Evolutionary conservation across 2,329 filamentous ascomycete genomes (phyloP), one percentile per base, ranked within the genome.

Genomic region (Fusarium odoratissimum): DNA sequence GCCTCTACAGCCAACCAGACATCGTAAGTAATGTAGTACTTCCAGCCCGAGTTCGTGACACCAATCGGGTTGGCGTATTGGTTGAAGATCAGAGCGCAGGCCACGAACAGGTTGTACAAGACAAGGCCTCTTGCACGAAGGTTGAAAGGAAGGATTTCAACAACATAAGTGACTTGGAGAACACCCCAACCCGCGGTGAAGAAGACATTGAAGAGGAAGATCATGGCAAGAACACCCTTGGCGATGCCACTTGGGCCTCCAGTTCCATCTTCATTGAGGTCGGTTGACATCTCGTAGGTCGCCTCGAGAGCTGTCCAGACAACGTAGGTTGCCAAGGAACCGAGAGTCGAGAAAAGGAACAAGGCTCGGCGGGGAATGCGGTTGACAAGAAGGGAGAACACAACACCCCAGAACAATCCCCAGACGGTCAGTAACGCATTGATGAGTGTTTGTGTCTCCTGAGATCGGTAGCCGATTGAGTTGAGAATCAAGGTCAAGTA

Each of bases 171-270:
- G 6, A 67, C 64, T 3, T 67, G 62, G 9, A 67, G 33, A 7
- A 60, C 62, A 41, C 64, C 64, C 64, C 64, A 67, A 66, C 64
- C 64, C 0, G 64, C 64, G 0, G 64, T 67, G 38, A 67, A 67
- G 19, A 67, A 67, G 5, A 67, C 44, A 11, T 67, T 67, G 5
- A 67, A 67, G 12, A 67, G 51, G 33, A 67, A 67, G 7, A 67
- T 67, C 64, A 67, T 67, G 28, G 64, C 64, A 7, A 67, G 33
- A 19, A 67, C 64, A 5, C 64, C 64, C 51, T 67, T 67, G 16
- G 64, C 64, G 1, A 67, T 30, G 9, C 61, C 64, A 6, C 38
- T 35, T 1, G 64, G 64, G 9, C 64, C 64, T 35, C 64, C 64
- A 4, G 64, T 67, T 8, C 64, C 64, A 13, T 67, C 64, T 1